Evolutionary conservation across 768 basidiomycete species (phyloP).

Genomic region (Suillus bovinus): DNA sequence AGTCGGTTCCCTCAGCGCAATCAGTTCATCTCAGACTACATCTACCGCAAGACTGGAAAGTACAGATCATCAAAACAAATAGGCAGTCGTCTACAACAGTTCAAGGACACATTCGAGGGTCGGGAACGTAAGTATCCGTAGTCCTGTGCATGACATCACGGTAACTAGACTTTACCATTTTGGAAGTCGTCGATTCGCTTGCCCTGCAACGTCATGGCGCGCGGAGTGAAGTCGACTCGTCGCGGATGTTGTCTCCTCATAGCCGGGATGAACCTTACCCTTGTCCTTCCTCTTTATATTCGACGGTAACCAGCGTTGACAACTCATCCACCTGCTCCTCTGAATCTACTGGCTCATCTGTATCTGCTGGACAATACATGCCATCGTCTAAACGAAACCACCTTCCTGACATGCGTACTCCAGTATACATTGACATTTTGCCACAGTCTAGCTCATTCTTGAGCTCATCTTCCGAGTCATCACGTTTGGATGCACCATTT

Average conservation of each 20-base stretch:
- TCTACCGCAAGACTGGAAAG: conserved; percentile 66
- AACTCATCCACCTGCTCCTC: conserved; percentile 19
- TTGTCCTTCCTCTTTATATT: conserved; percentile 28
- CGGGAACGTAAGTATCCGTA: conserved; percentile 56
- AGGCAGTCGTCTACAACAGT: conserved; percentile 77
- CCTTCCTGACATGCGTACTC: conserved; percentile 26
- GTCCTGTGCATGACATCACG: neutral
- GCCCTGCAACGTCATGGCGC: conserved; percentile 30
- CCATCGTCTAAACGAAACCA: conserved; percentile 25
- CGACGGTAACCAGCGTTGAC: conserved; percentile 9
- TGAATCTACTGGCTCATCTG: conserved; percentile 18
- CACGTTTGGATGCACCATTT: neutral
- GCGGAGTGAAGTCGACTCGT: conserved; percentile 23
- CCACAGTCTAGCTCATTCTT: conserved; percentile 20
- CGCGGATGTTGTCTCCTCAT: conserved; percentile 17
- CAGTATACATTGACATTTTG: conserved; percentile 36
- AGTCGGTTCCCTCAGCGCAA: conserved; percentile 79
- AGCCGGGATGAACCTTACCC: conserved; percentile 19
- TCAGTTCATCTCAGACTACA: conserved; percentile 79
- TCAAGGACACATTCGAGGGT: conserved; percentile 72
- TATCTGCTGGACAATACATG: conserved; percentile 20
- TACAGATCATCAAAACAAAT: conserved; percentile 77
- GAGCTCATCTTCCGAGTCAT: neutral
- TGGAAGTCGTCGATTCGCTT: conserved; percentile 36
- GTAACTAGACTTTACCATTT: conserved; percentile 18